A percentile compares a stretch with the other conserved stretches of the same genome.
Conservation (phyloP, 2,329 filamentous ascomycete species). For the Annulohypoxylon truncatum region DNA sequence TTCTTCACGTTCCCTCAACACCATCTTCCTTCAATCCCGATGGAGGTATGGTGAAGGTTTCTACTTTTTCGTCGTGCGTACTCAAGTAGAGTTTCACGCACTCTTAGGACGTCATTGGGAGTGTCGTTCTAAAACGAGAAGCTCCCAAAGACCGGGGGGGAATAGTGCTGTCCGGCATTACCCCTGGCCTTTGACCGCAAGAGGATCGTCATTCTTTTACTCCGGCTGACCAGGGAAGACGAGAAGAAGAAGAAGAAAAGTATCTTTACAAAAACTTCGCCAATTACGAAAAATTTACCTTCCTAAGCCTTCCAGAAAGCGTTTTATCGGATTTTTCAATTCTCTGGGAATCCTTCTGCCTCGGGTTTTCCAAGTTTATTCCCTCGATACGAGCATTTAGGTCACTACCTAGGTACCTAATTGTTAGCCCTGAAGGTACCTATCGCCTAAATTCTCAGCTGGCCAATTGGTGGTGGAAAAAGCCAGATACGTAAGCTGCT, state of each 20-base stretch:
- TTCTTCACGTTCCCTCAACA: slow-evolving; percentile 25
- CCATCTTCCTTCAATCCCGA: slow-evolving; percentile 25
- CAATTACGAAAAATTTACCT: slow-evolving; percentile 16
- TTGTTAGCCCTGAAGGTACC: too few species aligned
- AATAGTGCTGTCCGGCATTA: slow-evolving; percentile 35
- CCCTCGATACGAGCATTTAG: neutral
- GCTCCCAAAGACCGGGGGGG: slow-evolving; percentile 31
- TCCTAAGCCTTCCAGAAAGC: neutral
- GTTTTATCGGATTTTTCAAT: neutral
- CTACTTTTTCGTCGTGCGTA: neutral
- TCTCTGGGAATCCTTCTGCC: slow-evolving; percentile 13
- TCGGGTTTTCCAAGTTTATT: neutral
- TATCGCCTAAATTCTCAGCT: slow-evolving; percentile 31
- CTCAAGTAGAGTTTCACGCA: slow-evolving; percentile 29
- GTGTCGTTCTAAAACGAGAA: slow-evolving; percentile 33
- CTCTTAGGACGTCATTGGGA: slow-evolving; percentile 26
- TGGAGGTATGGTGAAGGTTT: slow-evolving; percentile 35
- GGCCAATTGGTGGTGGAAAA: slow-evolving; percentile 34
- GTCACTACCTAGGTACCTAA: slow-evolving; percentile 7
- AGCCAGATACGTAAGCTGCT: slow-evolving; percentile 34
- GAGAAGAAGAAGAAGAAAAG: slow-evolving; percentile 5
- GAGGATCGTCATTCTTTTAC: slow-evolving; percentile 34
- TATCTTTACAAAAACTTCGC: slow-evolving; percentile 11
- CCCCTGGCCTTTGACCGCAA: slow-evolving; percentile 33
- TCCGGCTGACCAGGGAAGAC: slow-evolving; percentile 12